Conservation (phyloP, 1,284 basidiomycete genomes). For the Puccinia coronata region DNA sequence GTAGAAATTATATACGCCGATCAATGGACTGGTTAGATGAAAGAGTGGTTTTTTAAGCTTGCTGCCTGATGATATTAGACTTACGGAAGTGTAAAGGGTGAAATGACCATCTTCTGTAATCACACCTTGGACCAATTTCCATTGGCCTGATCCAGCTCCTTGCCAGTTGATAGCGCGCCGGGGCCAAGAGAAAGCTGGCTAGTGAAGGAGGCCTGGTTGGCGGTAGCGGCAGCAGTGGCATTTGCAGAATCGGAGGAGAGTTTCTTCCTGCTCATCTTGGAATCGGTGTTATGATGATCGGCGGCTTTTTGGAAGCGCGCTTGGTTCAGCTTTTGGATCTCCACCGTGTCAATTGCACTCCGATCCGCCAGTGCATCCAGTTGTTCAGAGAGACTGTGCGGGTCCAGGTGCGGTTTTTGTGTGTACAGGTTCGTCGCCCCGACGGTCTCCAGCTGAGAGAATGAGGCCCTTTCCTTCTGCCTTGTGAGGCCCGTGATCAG, state of each 20-base stretch:
- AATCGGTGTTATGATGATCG: neutral
- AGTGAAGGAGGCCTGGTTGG: conserved; percentile 54
- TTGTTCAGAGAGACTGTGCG: conserved; percentile 18
- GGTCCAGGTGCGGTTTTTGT: conserved; percentile 5
- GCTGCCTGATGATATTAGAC: neutral
- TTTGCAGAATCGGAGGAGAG: neutral
- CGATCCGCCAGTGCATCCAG: conserved; percentile 16
- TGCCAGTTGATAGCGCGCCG: conserved; percentile 32
- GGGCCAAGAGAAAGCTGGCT: conserved; percentile 41
- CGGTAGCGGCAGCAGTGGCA: neutral
- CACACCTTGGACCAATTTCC: conserved; percentile 44
- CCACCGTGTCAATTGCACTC: conserved; percentile 14
- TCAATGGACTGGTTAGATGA: neutral
- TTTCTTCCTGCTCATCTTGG: conserved; percentile 19
- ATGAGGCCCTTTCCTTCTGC: neutral
- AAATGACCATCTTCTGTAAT: conserved; percentile 48
- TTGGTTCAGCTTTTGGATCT: conserved; percentile 9
- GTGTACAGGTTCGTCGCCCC: neutral
- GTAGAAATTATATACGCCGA: neutral
- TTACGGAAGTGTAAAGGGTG: conserved; percentile 32
- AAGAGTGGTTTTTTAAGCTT: neutral
- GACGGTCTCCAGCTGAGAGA: conserved; percentile 7
- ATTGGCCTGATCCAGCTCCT: conserved; percentile 32
- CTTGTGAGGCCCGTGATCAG: too few species aligned
- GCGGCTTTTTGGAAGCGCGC: neutral